These are phyloP conservation scores for Neofusicoccum parvum DNA, from an alignment of 2,329 filamentous ascomycete genomes.

Conservation along the genomic window DNA sequence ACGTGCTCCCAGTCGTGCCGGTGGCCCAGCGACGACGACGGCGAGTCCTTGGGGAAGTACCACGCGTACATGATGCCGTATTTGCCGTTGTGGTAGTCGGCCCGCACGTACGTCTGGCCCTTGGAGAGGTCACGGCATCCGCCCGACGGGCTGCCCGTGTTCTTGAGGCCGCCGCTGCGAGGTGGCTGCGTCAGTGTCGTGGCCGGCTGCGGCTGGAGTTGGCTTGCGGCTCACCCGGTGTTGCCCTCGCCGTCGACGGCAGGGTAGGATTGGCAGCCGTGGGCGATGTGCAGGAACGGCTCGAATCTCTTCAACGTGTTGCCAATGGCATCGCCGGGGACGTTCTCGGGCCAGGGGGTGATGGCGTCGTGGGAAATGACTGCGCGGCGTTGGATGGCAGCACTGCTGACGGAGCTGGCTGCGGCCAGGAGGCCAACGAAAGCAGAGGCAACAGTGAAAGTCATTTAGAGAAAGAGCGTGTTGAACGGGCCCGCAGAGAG, in stretches of 20 bases:
- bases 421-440: not conserved
- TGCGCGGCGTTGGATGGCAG: not conserved
- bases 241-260: slow-evolving; percentile 26
- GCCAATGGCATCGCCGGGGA: slow-evolving; percentile 41
- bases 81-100: slow-evolving; percentile 28
- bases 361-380: not conserved
- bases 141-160: slow-evolving; percentile 34
- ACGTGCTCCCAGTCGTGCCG: slow-evolving; percentile 61
- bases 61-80: slow-evolving; percentile 58
- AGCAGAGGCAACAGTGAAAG: too few species aligned
- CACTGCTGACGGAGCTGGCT: not conserved
- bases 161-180: slow-evolving; percentile 39
- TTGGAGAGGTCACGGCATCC: slow-evolving; percentile 36
- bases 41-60: slow-evolving; percentile 55
- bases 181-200: not conserved
- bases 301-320: slow-evolving; percentile 25
- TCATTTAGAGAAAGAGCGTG: too few species aligned
- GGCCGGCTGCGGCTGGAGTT: not conserved
- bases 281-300: slow-evolving; percentile 29
- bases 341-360: slow-evolving; percentile 46
- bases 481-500: too few species aligned
- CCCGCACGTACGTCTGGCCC: slow-evolving; percentile 45
- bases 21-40: slow-evolving; percentile 50
- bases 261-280: slow-evolving; percentile 29
- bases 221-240: slow-evolving; percentile 1